Evolutionary conservation across 305 asterid species (phyloP).

Genomic region (Withania somnifera): DNA sequence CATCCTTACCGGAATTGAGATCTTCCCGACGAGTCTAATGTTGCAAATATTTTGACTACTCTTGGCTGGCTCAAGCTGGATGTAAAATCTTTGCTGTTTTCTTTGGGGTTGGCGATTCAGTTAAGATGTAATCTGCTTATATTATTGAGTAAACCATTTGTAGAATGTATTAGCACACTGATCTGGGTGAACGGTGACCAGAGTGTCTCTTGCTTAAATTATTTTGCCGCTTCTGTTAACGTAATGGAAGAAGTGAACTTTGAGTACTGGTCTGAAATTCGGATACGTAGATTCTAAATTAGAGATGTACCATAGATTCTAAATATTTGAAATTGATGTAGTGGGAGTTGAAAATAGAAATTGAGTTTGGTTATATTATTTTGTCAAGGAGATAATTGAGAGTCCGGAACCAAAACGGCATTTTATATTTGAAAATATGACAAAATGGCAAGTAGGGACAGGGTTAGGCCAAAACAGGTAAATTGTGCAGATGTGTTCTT

Average conservation of each 20-base stretch:
- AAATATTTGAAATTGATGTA: not conserved
- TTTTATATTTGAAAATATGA: too few species aligned
- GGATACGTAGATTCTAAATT: not conserved
- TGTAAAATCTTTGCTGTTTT: not conserved
- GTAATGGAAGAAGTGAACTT: not conserved
- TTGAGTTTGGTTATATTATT: not conserved
- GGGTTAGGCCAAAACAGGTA: too few species aligned
- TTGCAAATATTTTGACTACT: not conserved
- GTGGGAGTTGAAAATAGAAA: not conserved
- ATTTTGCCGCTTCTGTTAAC: not conserved
- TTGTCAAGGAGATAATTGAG: too few species aligned
- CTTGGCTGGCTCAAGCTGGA: not conserved
- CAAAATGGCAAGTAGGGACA: too few species aligned
- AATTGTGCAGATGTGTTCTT: too few species aligned
- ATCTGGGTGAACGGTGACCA: not conserved
- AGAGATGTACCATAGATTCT: not conserved
- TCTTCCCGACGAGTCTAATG: not conserved
- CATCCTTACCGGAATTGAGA: conserved; percentile 79
- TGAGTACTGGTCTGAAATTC: not conserved
- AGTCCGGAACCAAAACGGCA: too few species aligned
- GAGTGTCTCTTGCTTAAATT: not conserved
- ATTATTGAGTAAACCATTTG: not conserved
- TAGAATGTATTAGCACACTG: not conserved
- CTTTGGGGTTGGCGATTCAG: not conserved
- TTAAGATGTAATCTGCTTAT: not conserved